These are phyloP conservation scores for Thelephora aurantiotincta DNA, from an alignment of 768 basidiomycete genomes.

Conservation along the genomic window DNA sequence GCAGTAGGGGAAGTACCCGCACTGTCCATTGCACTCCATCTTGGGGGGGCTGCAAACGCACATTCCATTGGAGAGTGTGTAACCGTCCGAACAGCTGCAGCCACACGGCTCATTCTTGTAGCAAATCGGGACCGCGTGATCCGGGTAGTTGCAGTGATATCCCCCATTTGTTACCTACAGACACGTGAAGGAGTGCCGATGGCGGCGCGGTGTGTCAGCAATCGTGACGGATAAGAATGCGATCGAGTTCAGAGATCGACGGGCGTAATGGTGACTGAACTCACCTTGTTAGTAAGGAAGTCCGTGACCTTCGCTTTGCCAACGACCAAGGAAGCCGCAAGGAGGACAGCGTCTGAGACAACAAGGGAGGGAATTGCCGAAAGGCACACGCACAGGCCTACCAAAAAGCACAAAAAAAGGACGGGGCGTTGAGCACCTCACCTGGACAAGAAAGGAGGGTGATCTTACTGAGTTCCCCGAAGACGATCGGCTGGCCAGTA, in stretches of 20 bases:
- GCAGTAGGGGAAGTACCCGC: constrained; percentile 14
- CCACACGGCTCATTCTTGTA: constrained; percentile 23
- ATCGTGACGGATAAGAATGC: too few relatives aligned
- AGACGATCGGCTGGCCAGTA: not conserved
- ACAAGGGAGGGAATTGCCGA: constrained; percentile 24
- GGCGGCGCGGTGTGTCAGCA: too few relatives aligned
- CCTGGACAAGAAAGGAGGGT: not conserved
- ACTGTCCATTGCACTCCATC: constrained; percentile 35
- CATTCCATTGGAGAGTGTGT: constrained; percentile 23
- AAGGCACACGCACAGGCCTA: constrained; percentile 31
- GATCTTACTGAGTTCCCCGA: not conserved
- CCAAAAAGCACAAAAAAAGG: not conserved
- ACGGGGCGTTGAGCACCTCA: too few relatives aligned
- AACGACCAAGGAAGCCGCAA: constrained; percentile 15
- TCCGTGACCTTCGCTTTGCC: constrained; percentile 18
- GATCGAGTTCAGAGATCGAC: too few relatives aligned
- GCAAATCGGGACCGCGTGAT: constrained; percentile 25
- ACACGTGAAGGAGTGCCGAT: too few relatives aligned
- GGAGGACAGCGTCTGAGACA: constrained; percentile 16
- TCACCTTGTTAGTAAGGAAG: constrained; percentile 23
- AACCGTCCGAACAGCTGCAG: constrained; percentile 33
- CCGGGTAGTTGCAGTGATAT: constrained; percentile 25
- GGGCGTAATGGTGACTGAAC: constrained; percentile 1
- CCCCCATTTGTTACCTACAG: too few relatives aligned
- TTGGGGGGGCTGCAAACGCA: constrained; percentile 24